Percentiles rank a stretch among this genome's conserved stretches.
phyloP scores from a whole-genome alignment of 2,329 filamentous ascomycete genomes.

The Verticillium albo-atrum region DNA sequence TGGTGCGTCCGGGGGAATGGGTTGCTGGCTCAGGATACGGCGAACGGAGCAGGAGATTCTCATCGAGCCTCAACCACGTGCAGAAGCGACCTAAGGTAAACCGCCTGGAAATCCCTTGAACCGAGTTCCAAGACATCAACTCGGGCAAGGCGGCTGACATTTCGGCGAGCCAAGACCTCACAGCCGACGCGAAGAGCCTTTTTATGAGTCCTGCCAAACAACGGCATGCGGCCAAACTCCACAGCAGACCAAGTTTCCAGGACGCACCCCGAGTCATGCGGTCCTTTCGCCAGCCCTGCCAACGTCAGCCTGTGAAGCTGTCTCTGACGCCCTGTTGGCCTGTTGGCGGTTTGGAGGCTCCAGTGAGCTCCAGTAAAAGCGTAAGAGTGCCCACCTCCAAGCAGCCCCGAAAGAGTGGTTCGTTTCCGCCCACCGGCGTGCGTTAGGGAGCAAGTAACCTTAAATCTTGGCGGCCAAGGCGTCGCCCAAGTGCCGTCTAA shows the following conservation, averaged over 20 bases:
- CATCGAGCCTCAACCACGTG: background rate
- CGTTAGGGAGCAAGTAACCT: background rate
- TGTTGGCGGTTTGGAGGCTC: background rate
- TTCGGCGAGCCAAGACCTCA: background rate
- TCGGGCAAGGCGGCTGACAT: background rate
- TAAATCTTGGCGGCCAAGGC: background rate
- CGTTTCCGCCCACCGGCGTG: background rate
- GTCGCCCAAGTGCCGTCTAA: background rate
- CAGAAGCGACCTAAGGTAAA: background rate
- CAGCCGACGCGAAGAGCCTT: background rate
- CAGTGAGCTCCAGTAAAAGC: background rate
- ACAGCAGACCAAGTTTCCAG: background rate
- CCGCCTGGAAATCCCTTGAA: background rate
- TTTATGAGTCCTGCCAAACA: background rate
- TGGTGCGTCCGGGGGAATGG: background rate
- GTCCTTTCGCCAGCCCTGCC: background rate
- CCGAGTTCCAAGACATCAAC: background rate
- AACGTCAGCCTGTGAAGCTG: background rate
- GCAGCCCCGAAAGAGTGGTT: background rate
- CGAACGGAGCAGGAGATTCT: background rate
- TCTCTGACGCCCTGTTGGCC: background rate
- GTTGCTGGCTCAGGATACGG: background rate
- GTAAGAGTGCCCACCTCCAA: background rate
- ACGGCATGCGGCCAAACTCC: background rate
- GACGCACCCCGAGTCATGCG: background rate